Conservation (phyloP, 2,329 filamentous ascomycete species). For the Nakataea oryzae region DNA sequence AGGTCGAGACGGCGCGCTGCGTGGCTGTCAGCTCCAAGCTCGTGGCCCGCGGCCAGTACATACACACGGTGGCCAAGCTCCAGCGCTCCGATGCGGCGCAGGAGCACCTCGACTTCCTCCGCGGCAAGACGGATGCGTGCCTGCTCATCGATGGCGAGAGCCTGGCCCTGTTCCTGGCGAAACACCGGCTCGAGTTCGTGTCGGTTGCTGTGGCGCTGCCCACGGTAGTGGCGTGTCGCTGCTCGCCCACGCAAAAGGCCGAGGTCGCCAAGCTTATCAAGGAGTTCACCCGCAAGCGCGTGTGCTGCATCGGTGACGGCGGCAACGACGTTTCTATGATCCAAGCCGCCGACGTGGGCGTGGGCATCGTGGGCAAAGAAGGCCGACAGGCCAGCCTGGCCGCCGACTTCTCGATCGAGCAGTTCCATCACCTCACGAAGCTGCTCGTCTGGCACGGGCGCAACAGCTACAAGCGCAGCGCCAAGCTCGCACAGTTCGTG, state of each 20-base stretch:
- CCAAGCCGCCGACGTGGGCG: slow-evolving; percentile 92
- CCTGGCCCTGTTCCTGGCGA: slow-evolving; percentile 66
- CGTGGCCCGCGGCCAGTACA: slow-evolving; percentile 86
- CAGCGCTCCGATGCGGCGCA: slow-evolving; percentile 74
- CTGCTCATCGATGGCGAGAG: slow-evolving; percentile 93
- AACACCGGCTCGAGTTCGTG: slow-evolving; percentile 80
- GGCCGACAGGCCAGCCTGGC: slow-evolving; percentile 89
- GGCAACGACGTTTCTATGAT: slow-evolving; percentile 99
- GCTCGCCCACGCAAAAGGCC: slow-evolving; percentile 93
- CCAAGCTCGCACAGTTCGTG: slow-evolving; percentile 94
- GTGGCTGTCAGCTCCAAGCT: slow-evolving; percentile 93
- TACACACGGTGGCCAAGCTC: slow-evolving; percentile 83
- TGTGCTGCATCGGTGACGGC: slow-evolving; percentile 95
- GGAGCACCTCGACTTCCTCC: slow-evolving; percentile 79
- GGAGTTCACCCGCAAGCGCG: slow-evolving; percentile 82
- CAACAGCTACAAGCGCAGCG: slow-evolving; percentile 92
- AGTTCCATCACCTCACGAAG: slow-evolving; percentile 92
- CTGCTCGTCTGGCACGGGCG: slow-evolving; percentile 97
- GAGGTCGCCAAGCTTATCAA: slow-evolving; percentile 88
- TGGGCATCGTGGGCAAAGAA: slow-evolving; percentile 97
- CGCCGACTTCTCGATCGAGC: slow-evolving; percentile 91
- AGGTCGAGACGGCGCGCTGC: slow-evolving; percentile 93
- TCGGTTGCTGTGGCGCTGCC: slow-evolving; percentile 78
- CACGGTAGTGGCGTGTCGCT: slow-evolving; percentile 90
- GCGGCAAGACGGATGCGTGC: slow-evolving; percentile 77